Evolutionary conservation across 192 early-diverging fungal genomes (phyloP).

Genomic region (Linnemannia zychae): DNA sequence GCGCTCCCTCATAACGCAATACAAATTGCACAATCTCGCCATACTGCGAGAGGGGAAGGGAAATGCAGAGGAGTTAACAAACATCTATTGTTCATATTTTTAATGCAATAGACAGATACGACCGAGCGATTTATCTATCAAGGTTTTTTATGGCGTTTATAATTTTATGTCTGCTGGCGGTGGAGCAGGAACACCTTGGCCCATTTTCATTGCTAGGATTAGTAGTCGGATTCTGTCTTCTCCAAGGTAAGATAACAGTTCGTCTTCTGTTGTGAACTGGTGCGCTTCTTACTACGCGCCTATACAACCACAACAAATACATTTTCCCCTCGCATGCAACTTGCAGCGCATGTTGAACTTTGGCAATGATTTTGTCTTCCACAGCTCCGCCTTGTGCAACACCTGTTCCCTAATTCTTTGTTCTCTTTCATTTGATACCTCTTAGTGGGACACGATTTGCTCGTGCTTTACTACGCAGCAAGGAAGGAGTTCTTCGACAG

Average conservation of each 20-base stretch:
- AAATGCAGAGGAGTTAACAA: not conserved
- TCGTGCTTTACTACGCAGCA: conserved; percentile 45
- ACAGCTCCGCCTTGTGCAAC: not conserved
- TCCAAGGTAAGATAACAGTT: conserved; percentile 47
- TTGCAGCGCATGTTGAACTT: not conserved
- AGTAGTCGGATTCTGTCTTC: conserved; percentile 37
- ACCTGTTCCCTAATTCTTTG: not conserved
- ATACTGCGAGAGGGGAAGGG: not conserved
- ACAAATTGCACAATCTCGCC: not conserved
- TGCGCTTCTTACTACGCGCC: no score
- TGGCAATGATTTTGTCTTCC: no score
- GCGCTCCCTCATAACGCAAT: not conserved
- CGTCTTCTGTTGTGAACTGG: no score
- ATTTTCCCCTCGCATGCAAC: not conserved
- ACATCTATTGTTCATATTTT: not conserved
- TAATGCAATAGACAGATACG: conserved; percentile 28
- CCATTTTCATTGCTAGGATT: conserved; percentile 33
- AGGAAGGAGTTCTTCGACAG: conserved; percentile 21
- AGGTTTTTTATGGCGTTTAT: conserved; percentile 39
- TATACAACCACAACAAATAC: no score
- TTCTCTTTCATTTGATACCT: not conserved
- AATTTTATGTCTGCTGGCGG: conserved; percentile 24
- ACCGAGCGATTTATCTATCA: conserved; percentile 39
- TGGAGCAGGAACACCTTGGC: conserved; percentile 32
- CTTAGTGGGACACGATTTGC: conserved; percentile 34